A percentile compares a stretch with the other conserved stretches of the same genome.
These are phyloP conservation scores for Suillus variegatus DNA, from an alignment of 768 basidiomycete species.

Conservation along the genomic window DNA sequence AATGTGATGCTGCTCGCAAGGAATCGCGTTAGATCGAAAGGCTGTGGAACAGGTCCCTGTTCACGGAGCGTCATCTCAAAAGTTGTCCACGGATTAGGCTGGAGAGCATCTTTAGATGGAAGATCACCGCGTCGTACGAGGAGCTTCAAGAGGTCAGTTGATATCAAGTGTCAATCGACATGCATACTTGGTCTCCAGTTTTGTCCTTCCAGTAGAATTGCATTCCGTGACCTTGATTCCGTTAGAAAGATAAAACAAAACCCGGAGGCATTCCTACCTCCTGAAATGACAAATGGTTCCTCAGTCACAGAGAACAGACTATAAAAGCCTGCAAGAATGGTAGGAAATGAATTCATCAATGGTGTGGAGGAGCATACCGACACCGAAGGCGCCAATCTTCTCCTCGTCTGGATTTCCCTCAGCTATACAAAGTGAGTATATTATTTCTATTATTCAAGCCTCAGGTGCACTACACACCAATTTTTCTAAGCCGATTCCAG, in stretches of 20 bases:
- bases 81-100: slow-evolving; percentile 67
- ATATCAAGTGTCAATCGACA: neutral
- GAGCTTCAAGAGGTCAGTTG: slow-evolving; percentile 46
- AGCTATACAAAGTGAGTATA: slow-evolving; percentile 42
- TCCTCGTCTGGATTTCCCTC: slow-evolving; percentile 94
- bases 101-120: slow-evolving; percentile 36
- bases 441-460: neutral
- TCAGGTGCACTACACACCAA: slow-evolving; percentile 47
- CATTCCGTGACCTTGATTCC: slow-evolving; percentile 77
- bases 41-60: slow-evolving; percentile 71
- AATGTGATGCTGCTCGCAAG: slow-evolving; percentile 91
- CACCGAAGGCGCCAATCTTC: slow-evolving; percentile 95
- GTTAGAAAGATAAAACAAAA: slow-evolving; percentile 21
- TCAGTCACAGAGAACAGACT: slow-evolving; percentile 83
- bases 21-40: slow-evolving; percentile 89
- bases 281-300: slow-evolving; percentile 80
- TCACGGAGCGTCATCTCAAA: slow-evolving; percentile 91
- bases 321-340: slow-evolving; percentile 58
- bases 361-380: slow-evolving; percentile 46
- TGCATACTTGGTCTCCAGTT: slow-evolving; percentile 69
- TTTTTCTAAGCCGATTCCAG: slow-evolving; percentile 89
- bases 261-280: slow-evolving; percentile 44
- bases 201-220: slow-evolving; percentile 95
- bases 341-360: neutral
- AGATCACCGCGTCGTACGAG: slow-evolving; percentile 79